These are phyloP conservation scores for Colletotrichum sp. DNA, from an alignment of 2,329 filamentous ascomycete genomes.

Conservation along the genomic window DNA sequence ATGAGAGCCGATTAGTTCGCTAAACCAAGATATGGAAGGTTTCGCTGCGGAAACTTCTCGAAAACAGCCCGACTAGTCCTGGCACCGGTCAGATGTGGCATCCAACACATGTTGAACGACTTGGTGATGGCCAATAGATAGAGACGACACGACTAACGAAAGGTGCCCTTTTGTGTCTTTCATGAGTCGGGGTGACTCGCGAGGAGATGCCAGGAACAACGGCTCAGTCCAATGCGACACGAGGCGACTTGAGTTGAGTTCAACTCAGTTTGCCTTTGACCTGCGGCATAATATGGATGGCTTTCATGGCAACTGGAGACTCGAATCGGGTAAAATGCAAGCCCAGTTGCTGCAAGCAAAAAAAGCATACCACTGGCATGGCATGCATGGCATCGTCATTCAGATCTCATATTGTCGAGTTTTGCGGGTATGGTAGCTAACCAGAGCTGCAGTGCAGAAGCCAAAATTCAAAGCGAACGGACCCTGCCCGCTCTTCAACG, in stretches of 20 bases:
- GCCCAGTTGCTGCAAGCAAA: neutral
- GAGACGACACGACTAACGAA: neutral
- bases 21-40: neutral
- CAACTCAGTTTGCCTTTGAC: neutral
- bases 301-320: neutral
- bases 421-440: neutral
- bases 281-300: neutral
- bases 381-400: constrained; percentile 13
- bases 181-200: neutral
- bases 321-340: neutral
- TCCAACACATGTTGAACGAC: neutral
- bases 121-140: neutral
- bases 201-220: neutral
- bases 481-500: neutral
- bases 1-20: neutral
- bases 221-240: neutral
- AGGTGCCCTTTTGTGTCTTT: neutral
- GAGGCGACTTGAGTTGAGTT: constrained; percentile 12
- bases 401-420: neutral
- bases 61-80: neutral
- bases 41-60: constrained; percentile 7
- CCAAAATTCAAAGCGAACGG: neutral
- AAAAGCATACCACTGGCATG: neutral
- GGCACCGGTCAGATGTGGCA: neutral
- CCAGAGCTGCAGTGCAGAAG: neutral